Base-by-base conservation (phyloP, 2,329 filamentous ascomycete genomes). In the Pezizomycotina sp. region DNA sequence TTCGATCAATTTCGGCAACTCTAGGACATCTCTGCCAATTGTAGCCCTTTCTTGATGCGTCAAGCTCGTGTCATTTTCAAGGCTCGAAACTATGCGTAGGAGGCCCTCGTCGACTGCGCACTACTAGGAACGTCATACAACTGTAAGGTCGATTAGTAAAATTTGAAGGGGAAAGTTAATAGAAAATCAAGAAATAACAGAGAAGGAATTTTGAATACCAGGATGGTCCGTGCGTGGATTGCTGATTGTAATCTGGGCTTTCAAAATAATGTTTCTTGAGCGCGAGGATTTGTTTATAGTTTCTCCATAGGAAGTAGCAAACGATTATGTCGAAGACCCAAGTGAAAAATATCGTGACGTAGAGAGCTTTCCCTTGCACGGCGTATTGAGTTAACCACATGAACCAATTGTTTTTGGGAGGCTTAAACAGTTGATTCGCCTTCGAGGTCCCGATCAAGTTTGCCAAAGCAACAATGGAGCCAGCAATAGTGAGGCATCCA, bases 1-100 rank as follows among this genome's bases (percentile, higher is more conserved):
- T 41, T 77, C 71, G 44, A 98, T 89, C 39, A 95, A 62, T 12
- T 77, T 66, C 7, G 89, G 89, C 8, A 98, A 65, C 24, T 86
- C 75, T 56, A 86, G 92, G 45, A 93, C 83, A 50, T 95, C 93
- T 46, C 89, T 73, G 15, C 82, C 84, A 50, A 95, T 76, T 7
- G 80, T 76, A 13, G 34, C 44, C 31, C 46, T 51, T 34, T 49
- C 45, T 8, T 43, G 36, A 9, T 39, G 28, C 5, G 24, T 48
- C 37, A 24, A 40, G 28, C 23, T 42, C 14, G 16, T 15, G 27
- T 44, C 33, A 34, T 41, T 21, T 33, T 35, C 39, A 31, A 47
- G 28, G 14, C 31, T 39, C 7, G 22, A 83, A 18, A 83, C 80
- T 40, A 98, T 69, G 42, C 77, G 71, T 20, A 82, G 68, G 37